Evolutionary conservation across 306 rosid genomes (phyloP).

Genomic region (Ochetophila trinervis): DNA sequence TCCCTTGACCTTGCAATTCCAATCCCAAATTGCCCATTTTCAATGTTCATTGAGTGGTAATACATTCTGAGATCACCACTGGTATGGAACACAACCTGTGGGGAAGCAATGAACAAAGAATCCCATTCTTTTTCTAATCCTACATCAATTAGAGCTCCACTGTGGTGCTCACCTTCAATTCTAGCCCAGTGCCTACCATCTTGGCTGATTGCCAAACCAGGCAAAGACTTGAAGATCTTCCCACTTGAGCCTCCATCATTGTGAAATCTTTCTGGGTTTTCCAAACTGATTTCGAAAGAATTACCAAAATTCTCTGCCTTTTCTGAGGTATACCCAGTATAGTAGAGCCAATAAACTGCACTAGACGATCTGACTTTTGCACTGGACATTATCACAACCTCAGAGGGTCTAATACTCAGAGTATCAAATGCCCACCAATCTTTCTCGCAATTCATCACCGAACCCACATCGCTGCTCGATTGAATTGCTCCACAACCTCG

Average conservation of each 20-base stretch:
- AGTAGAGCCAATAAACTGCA: conserved; percentile 77
- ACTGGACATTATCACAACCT: conserved; percentile 74
- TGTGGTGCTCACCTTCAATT: conserved; percentile 82
- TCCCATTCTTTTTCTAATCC: conserved; percentile 69
- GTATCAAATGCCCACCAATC: conserved; percentile 89
- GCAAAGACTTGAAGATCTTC: conserved; percentile 52
- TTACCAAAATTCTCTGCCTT: conserved; percentile 32
- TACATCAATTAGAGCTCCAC: conserved; percentile 76
- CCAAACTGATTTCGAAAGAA: conserved; percentile 25
- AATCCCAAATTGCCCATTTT: conserved; percentile 43
- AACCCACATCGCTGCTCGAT: conserved; percentile 56
- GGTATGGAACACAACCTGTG: conserved; percentile 64
- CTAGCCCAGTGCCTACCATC: conserved; percentile 91
- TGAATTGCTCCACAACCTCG: conserved; percentile 50
- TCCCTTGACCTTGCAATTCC: conserved; percentile 89
- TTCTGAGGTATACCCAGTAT: conserved; percentile 52
- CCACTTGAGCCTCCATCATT: conserved; percentile 17
- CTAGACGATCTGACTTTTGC: conserved; percentile 49
- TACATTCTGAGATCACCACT: conserved; percentile 76
- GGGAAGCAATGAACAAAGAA: conserved; percentile 55
- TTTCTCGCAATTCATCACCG: conserved; percentile 51
- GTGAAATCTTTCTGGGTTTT: conserved; percentile 42
- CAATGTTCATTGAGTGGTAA: conserved; percentile 67
- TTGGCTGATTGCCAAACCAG: conserved; percentile 79
- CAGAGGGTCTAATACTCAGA: conserved; percentile 60